Conservation (phyloP, 805 yeast species). For the Scheffersomyces lignosus region DNA sequence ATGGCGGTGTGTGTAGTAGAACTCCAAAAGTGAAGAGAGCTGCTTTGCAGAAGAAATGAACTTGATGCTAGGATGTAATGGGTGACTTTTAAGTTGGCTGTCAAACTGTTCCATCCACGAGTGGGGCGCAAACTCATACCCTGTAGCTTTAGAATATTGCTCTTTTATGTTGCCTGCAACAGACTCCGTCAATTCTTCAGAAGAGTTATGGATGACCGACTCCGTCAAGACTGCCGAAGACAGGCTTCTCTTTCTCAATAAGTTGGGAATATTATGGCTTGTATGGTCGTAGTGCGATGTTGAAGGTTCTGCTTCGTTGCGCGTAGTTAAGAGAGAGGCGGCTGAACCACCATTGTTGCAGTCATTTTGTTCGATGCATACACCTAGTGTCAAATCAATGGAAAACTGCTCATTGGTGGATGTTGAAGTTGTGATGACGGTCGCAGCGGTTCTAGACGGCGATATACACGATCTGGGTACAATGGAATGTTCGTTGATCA, state of each 20-base stretch:
- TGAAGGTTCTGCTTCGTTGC: background rate
- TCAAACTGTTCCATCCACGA: conserved; percentile 10
- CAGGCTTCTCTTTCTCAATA: conserved; percentile 5
- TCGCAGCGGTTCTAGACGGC: conserved; percentile 7
- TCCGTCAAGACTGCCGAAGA: background rate
- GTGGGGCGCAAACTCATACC: background rate
- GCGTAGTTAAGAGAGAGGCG: background rate
- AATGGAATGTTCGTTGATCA: conserved; percentile 9
- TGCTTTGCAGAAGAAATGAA: conserved; percentile 6
- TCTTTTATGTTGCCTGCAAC: too few relatives aligned
- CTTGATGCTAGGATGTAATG: conserved; percentile 8
- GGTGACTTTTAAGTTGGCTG: conserved; percentile 6
- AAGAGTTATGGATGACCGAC: background rate
- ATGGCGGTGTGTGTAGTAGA: conserved; percentile 8
- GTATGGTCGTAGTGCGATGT: conserved; percentile 2
- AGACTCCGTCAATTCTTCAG: background rate
- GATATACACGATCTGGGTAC: conserved; percentile 13
- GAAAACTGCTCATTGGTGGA: background rate
- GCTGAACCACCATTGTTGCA: background rate
- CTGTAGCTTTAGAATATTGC: background rate
- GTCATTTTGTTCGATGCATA: background rate
- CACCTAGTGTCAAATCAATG: too few relatives aligned
- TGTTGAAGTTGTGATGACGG: conserved; percentile 4
- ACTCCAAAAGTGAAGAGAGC: conserved; percentile 6
- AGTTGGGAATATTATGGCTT: conserved; percentile 1